phyloP scores from a whole-genome alignment of 2,329 filamentous ascomycete species.

The Curvularia hawaiiensis region DNA sequence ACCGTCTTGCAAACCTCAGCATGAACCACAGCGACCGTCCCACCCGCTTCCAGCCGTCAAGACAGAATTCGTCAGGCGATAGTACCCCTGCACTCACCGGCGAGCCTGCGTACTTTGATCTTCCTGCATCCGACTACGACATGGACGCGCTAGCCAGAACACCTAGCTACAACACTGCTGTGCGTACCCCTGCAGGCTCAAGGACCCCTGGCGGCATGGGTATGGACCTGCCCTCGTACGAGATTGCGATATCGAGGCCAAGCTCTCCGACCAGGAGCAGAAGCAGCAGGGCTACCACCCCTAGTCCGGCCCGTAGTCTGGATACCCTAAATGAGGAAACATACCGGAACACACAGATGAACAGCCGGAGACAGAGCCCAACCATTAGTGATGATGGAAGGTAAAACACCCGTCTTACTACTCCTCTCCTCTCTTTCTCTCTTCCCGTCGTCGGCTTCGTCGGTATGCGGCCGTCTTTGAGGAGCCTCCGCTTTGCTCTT shows the following conservation, averaged over 20 bases:
- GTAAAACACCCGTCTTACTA: slow-evolving; percentile 23
- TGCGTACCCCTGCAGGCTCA: slow-evolving; percentile 51
- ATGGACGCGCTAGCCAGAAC: slow-evolving; percentile 55
- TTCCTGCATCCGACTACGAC: slow-evolving; percentile 42
- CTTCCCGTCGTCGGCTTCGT: neutral
- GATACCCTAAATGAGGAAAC: slow-evolving; percentile 47
- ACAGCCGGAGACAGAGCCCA: slow-evolving; percentile 34
- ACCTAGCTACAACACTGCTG: slow-evolving; percentile 57
- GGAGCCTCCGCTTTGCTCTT: neutral
- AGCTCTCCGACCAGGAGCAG: slow-evolving; percentile 44
- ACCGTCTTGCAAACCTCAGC: slow-evolving; percentile 63
- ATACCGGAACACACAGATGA: slow-evolving; percentile 44
- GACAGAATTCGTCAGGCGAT: slow-evolving; percentile 43
- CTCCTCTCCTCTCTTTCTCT: neutral
- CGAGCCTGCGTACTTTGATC: slow-evolving; percentile 32
- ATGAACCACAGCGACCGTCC: slow-evolving; percentile 43
- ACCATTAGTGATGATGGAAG: slow-evolving; percentile 36
- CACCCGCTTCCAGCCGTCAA: slow-evolving; percentile 31
- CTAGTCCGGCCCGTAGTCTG: slow-evolving; percentile 41
- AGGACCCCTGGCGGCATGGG: slow-evolving; percentile 47
- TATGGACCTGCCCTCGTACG: slow-evolving; percentile 51
- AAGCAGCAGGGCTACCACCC: slow-evolving; percentile 38
- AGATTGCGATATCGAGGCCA: slow-evolving; percentile 52
- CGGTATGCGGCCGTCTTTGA: slow-evolving; percentile 1
- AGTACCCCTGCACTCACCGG: slow-evolving; percentile 40